phyloP scores from a whole-genome alignment of 2,329 filamentous ascomycete species.

The Fusarium sp. region DNA sequence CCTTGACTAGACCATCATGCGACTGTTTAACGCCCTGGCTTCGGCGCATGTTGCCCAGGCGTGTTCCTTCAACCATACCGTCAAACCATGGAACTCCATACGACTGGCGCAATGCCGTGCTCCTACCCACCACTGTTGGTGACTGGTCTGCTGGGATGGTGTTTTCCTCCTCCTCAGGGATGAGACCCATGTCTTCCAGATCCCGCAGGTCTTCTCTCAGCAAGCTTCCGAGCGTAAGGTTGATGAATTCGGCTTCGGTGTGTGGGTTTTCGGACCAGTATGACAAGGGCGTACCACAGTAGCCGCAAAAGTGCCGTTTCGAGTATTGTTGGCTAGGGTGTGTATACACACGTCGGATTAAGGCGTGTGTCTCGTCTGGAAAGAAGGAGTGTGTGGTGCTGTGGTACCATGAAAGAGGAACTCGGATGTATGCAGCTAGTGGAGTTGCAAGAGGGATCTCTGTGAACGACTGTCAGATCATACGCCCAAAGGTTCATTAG shows the following conservation, averaged over 20 bases:
- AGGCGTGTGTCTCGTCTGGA: conserved; percentile 78
- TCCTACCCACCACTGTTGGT: conserved; percentile 42
- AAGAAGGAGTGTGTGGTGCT: conserved; percentile 81
- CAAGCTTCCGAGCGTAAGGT: conserved; percentile 83
- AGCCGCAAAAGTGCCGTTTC: conserved; percentile 88
- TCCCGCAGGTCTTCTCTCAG: conserved; percentile 76
- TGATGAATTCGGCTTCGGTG: conserved; percentile 81
- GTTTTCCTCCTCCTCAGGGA: conserved; percentile 63
- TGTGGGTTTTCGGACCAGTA: conserved; percentile 83
- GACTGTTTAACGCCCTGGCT: conserved; percentile 67
- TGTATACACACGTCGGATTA: conserved; percentile 76
- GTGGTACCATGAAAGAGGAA: conserved; percentile 85
- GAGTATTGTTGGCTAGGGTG: conserved; percentile 68
- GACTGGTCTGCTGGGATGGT: conserved; percentile 24
- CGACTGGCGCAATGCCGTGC: conserved; percentile 61
- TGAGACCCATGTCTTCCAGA: conserved; percentile 80
- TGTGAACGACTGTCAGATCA: conserved; percentile 44
- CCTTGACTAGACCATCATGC: conserved; percentile 71
- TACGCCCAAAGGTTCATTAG: conserved; percentile 5
- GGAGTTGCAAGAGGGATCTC: conserved; percentile 78
- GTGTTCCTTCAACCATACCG: conserved; percentile 80
- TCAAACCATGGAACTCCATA: conserved; percentile 90
- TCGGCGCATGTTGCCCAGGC: conserved; percentile 75
- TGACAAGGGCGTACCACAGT: conserved; percentile 86
- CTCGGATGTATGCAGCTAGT: conserved; percentile 83